Evolutionary conservation across 1,284 basidiomycete genomes (phyloP).

Genomic region (Acaromyces ingoldii): DNA sequence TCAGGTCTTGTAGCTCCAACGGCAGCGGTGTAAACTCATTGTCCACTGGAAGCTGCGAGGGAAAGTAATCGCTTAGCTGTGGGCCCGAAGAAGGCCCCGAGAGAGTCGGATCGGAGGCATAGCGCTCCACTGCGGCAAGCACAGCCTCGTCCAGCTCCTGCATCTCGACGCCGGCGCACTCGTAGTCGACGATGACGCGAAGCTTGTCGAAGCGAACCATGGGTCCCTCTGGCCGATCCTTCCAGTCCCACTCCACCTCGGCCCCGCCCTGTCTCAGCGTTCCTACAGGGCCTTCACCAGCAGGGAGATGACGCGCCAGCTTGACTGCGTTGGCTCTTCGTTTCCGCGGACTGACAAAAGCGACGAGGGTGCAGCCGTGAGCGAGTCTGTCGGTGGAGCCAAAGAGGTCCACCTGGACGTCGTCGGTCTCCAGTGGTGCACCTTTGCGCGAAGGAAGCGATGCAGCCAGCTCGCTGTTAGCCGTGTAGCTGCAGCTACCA

Average conservation of each 20-base stretch:
- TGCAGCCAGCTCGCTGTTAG: constrained; percentile 48
- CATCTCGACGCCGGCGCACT: constrained; percentile 26
- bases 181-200: constrained; percentile 22
- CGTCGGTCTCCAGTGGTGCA: constrained; percentile 14
- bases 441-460: constrained; percentile 16
- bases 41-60: too few relatives aligned
- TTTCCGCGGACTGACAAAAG: constrained; percentile 22
- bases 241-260: constrained; percentile 32
- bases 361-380: constrained; percentile 23
- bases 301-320: constrained; percentile 17
- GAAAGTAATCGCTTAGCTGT: too few relatives aligned
- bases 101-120: not conserved
- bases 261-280: not conserved
- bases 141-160: constrained; percentile 28
- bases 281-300: not conserved
- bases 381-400: constrained; percentile 14
- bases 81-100: too few relatives aligned
- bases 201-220: constrained; percentile 24
- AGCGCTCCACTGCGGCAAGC: not conserved
- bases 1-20: too few relatives aligned
- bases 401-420: constrained; percentile 26
- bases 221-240: constrained; percentile 35
- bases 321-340: constrained; percentile 37
- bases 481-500: constrained; percentile 41
- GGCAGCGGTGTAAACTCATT: too few relatives aligned